Evolutionary conservation across 78 protist species (phyloP).

Genomic region (slime mould (Dictyostelium discoideum)): dicty_2.7 NC_007089.4:6131001-6131500

Average conservation of each 20-base stretch:
- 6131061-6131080: conserved; percentile 50
- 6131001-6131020: background rate
- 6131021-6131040: conserved; percentile 41
- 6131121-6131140: background rate
- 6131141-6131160: background rate
- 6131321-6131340: too few species aligned
- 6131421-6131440: too few species aligned
- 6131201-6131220: background rate
- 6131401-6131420: too few species aligned
- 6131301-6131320: too few species aligned
- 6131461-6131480: too few species aligned
- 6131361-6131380: too few species aligned
- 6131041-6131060: conserved; percentile 30
- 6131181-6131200: background rate
- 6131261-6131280: background rate
- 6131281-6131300: too few species aligned
- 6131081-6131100: conserved; percentile 26
- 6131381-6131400: too few species aligned
- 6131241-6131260: background rate
- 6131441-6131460: too few species aligned
- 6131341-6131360: too few species aligned
- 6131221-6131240: background rate
- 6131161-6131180: too few species aligned
- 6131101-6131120: conserved; percentile 10
- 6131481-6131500: too few species aligned